Base-by-base conservation (phyloP, 202 grass and related monocot species). In the Carex arenaria region DNA sequence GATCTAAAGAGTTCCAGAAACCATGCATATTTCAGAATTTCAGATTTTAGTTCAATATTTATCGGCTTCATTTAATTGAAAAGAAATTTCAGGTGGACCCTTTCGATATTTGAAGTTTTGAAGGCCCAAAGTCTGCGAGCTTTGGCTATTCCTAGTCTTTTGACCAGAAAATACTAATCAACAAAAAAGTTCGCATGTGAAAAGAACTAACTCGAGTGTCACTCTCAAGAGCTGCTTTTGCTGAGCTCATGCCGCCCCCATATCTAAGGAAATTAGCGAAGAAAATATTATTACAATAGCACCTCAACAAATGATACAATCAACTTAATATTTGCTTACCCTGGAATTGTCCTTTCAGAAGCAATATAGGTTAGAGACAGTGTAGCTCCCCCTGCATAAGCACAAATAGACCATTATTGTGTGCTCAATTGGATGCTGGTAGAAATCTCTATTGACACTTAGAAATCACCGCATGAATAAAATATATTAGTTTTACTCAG, bases 351-450 rank as follows among this genome's bases (percentile, higher is more conserved):
- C 84, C 87, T 90, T 91, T 97, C 94, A 80, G 94, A 89, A 61
- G 92, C 94, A 86, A 97, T 97, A 78, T 97, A 94, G 72, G 94
- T 97, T 74, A 97, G 72, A 66, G 94, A 97, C 61, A 97, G 87
- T 49, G 87, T 87, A 83, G 94, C 90, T 84, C 94, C 94, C 64
- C 92, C 94, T 97, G 90, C 55, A 88, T 67, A 75, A 88, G 30
- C 20, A 56, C 19, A 82, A 69, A 20, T 13, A 69, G 45, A 82
- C 28, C 11, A 59, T 78, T 19, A 78, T 19, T 78, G 40, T 36
- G 60, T 17, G 30, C 17, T 60, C 12, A 1, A 38, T 51, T 18
- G 15, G 2, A 34, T 11, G 31, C 5, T 42, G 38, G 11, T 57
- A 17, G 7, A 74, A 31, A 78, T 57, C 51, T 59, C 73, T 30